Percentiles rank a stretch among this genome's conserved stretches.
These are phyloP conservation scores for Colletotrichum paranaense DNA, from an alignment of 2,329 filamentous ascomycete species.

Conservation along the genomic window DNA sequence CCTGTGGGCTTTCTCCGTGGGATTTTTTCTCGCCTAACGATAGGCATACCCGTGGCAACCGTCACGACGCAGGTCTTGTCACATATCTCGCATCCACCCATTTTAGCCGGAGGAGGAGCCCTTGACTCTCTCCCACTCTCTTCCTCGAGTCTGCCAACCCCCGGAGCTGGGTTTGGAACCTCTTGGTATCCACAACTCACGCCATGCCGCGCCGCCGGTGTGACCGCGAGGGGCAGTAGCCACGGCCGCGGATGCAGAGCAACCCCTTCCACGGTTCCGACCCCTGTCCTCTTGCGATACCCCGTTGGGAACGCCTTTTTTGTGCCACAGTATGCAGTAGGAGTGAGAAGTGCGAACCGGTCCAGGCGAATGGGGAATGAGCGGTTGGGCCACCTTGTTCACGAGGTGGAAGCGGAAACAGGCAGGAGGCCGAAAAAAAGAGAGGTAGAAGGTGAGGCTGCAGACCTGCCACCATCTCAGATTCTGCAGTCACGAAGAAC, in stretches of 20 bases:
- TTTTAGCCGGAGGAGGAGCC: slow-evolving; percentile 11
- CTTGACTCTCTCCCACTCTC: too few species aligned
- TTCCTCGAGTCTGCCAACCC: neutral
- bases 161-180: slow-evolving; percentile 17
- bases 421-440: slow-evolving; percentile 6
- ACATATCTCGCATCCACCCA: slow-evolving; percentile 19
- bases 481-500: neutral
- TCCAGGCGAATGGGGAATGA: neutral
- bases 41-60: neutral
- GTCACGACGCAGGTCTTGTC: slow-evolving; percentile 19
- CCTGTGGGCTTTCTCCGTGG: neutral
- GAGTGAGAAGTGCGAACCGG: neutral
- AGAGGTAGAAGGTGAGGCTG: too few species aligned
- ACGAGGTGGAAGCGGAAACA: slow-evolving; percentile 7
- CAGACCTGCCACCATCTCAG: neutral
- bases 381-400: neutral
- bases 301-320: neutral
- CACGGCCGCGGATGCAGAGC: slow-evolving; percentile 13
- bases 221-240: slow-evolving; percentile 26
- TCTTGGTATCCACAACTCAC: slow-evolving; percentile 23
- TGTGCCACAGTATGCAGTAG: too few species aligned
- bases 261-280: neutral
- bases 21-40: neutral
- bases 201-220: slow-evolving; percentile 30
- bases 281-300: neutral